Evolutionary conservation across 495 filamentous ascomycete genomes (phyloP), one percentile per base, ranked within the genome.

Genomic region (Clavariopsis aquatica): DNA sequence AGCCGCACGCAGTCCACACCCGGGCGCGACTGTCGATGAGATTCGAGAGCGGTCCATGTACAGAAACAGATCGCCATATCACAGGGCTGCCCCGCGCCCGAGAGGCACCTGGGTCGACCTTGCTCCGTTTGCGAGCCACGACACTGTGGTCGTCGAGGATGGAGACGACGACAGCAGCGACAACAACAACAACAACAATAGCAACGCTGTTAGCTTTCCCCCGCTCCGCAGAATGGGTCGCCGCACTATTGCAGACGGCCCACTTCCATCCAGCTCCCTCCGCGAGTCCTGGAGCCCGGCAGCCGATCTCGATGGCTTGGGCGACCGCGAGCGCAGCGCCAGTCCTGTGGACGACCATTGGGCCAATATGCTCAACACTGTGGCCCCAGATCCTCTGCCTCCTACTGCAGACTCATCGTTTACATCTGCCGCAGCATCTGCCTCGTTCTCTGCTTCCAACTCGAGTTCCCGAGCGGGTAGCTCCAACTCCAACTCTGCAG

Each of bases 391-490:
- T 73, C 84, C 86, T 9, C 88, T 86, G 52, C 82, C 91, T 9
- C 91, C 91, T 1, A 96, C 90, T 70, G 84, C 83, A 1, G 85
- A 89, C 45, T 89, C 90, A 0, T 94, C 91, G 1, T 96, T 94
- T 71, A 83, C 85, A 0, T 92, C 89, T 0, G 82, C 84, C 0
- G 80, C 84, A 4, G 84, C 85, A 2, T 77, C 80, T 17, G 74
- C 80, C 10, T 76, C 80, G 9, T 77, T 80, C 41, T 74, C 69
- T 20, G 72, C 76, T 15, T 71, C 26, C 19, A 73, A 73, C 45
- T 72, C 79, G 23, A 75, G 54, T 58, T 68, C 71, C 26, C 61
- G 61, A 10, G 60, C 65, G 17, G 60, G 64, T 13, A 67, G 62
- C 24, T 74, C 78, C 24, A 73, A 67, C 41, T 73, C 77, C 31